Evolutionary conservation across 2,329 filamentous ascomycete genomes (phyloP).

Genomic region (Taxawa tesnikishii): DNA sequence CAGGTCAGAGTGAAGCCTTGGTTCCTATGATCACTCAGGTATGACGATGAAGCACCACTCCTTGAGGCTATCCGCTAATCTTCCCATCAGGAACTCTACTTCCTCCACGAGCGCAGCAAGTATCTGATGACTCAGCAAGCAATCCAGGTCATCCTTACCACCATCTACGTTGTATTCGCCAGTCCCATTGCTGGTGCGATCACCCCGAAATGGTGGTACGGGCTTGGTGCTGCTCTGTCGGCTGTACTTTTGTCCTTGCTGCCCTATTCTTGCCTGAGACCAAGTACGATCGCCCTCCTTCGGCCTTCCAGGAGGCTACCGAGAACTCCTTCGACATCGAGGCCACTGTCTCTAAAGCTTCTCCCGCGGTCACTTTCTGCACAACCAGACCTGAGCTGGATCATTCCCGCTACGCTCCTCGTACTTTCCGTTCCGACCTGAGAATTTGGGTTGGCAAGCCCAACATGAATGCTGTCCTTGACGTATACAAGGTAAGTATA

Average conservation of each 20-base stretch:
- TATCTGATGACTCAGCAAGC: conserved; percentile 30
- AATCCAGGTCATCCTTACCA: conserved; percentile 26
- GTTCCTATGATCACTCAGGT: conserved; percentile 13
- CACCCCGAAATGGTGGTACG: conserved; percentile 31
- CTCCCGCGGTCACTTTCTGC: conserved; percentile 5
- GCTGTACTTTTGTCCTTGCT: conserved; percentile 23
- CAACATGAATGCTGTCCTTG: conserved; percentile 24
- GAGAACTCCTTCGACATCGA: conserved; percentile 3
- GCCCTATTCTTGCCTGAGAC: conserved; percentile 31
- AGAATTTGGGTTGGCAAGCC: conserved; percentile 26
- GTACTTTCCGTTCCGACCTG: conserved; percentile 26
- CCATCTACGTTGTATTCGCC: conserved; percentile 27
- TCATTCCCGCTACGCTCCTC: conserved; percentile 21
- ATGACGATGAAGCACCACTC: no score
- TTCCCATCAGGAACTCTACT: no score
- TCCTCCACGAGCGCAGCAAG: conserved; percentile 30
- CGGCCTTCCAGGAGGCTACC: conserved; percentile 23
- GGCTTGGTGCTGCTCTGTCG: conserved; percentile 24
- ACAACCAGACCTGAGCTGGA: conserved; percentile 19
- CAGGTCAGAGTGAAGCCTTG: conserved; percentile 13
- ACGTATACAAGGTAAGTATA: conserved; percentile 15
- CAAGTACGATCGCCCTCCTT: conserved; percentile 25
- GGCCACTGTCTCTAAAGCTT: neutral
- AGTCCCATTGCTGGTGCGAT: conserved; percentile 30
- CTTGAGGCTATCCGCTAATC: no score